These are phyloP conservation scores for Alternaria panax DNA, from an alignment of 2,329 filamentous ascomycete genomes.

Conservation along the genomic window DNA sequence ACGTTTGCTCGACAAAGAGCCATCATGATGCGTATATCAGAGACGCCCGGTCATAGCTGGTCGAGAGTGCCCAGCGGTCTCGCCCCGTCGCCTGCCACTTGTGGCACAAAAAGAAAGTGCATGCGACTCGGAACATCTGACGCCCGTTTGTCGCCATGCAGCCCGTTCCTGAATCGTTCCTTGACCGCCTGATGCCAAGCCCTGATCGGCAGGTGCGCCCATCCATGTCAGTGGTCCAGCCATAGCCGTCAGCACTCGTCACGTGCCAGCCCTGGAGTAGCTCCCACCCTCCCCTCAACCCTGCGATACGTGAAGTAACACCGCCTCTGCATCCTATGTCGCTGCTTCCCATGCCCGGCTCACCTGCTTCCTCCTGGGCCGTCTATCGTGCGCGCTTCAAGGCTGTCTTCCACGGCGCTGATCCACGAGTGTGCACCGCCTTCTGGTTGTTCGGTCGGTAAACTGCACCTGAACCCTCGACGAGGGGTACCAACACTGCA, in stretches of 20 bases:
- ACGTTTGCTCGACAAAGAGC: constrained; percentile 2
- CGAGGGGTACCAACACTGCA: not conserved
- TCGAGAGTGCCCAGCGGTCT: not conserved
- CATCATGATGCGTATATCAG: constrained; percentile 13
- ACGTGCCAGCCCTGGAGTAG: constrained; percentile 2
- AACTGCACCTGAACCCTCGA: not conserved
- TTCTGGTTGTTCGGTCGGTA: constrained; percentile 90
- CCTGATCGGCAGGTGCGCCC: constrained; percentile 10
- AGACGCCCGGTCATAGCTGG: not conserved
- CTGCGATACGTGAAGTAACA: constrained; percentile 11
- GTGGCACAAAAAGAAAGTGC: constrained; percentile 5
- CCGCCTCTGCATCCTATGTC: constrained; percentile 30
- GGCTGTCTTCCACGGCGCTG: constrained; percentile 69
- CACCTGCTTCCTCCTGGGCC: constrained; percentile 74
- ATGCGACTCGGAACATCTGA: constrained; percentile 14
- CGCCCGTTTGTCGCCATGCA: constrained; percentile 12
- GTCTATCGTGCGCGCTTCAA: constrained; percentile 71
- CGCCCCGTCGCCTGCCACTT: not conserved
- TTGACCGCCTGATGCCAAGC: constrained; percentile 14
- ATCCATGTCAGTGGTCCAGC: constrained; percentile 3
- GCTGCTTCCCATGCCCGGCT: constrained; percentile 63
- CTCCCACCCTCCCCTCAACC: not conserved
- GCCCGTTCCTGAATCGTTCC: constrained; percentile 17
- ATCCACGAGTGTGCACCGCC: constrained; percentile 75
- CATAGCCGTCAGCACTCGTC: not conserved